A percentile compares a stretch with the other conserved stretches of the same genome.
These are phyloP conservation scores for Globisporangium mamillatum DNA, from an alignment of 352 stramenopile genomes.

Conservation along the genomic window DNA sequence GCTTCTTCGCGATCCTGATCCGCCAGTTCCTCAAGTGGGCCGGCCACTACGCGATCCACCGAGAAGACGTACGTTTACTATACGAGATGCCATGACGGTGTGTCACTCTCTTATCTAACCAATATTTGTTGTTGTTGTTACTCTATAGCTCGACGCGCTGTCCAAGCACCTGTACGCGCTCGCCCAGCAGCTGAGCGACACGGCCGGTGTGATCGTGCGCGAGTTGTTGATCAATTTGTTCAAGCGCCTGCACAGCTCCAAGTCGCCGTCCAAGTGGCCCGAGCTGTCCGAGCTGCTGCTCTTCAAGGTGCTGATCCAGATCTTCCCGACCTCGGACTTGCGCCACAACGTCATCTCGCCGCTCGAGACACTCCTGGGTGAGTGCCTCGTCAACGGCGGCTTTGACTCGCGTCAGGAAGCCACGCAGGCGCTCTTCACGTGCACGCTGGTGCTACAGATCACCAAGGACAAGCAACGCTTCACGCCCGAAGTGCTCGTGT, in stretches of 20 bases:
- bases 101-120: neutral
- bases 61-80: constrained; percentile 46
- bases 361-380: constrained; percentile 88
- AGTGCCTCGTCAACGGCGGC: constrained; percentile 81
- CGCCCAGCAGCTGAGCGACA: constrained; percentile 89
- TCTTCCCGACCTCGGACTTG: constrained; percentile 94
- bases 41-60: constrained; percentile 67
- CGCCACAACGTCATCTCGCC: constrained; percentile 94
- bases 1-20: constrained; percentile 94
- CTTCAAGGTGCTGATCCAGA: constrained; percentile 81
- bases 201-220: constrained; percentile 83
- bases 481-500: constrained; percentile 79
- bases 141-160: constrained; percentile 68
- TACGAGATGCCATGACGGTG: neutral
- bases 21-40: constrained; percentile 91
- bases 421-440: constrained; percentile 77
- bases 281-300: constrained; percentile 88
- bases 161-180: constrained; percentile 86
- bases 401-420: constrained; percentile 76
- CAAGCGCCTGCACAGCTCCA: constrained; percentile 84
- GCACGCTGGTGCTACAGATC: constrained; percentile 66
- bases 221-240: constrained; percentile 90
- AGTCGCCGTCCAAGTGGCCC: constrained; percentile 81
- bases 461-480: constrained; percentile 89
- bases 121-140: neutral